A percentile compares a stretch with the other conserved stretches of the same genome.
phyloP scores from a whole-genome alignment of 1,284 basidiomycete genomes.

The Gymnopus androsaceus region DNA sequence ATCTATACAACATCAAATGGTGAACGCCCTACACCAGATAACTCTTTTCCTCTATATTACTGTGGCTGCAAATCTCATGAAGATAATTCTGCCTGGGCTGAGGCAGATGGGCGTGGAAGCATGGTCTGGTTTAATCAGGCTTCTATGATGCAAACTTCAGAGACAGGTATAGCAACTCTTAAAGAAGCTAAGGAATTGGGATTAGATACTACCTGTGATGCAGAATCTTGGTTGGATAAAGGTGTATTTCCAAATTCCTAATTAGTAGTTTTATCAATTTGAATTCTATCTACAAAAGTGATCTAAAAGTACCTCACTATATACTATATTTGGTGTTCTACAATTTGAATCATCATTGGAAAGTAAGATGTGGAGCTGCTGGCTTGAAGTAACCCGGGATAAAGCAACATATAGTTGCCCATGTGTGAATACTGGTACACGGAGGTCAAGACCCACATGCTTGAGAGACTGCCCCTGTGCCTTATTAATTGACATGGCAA shows the following conservation, averaged over 20 bases:
- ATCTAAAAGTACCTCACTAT: neutral
- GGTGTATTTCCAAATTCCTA: constrained; percentile 17
- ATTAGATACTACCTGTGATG: neutral
- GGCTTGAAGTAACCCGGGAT: constrained; percentile 23
- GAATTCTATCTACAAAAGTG: too few relatives aligned
- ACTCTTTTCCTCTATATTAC: neutral
- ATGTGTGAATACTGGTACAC: constrained; percentile 31
- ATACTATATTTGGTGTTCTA: neutral
- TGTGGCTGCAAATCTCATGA: neutral
- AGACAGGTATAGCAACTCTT: constrained; percentile 11
- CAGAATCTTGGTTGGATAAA: neutral
- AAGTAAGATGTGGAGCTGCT: constrained; percentile 23
- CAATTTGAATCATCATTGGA: neutral
- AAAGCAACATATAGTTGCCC: constrained; percentile 35
- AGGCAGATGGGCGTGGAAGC: constrained; percentile 11
- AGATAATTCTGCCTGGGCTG: neutral
- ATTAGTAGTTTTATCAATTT: too few relatives aligned
- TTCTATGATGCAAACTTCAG: constrained; percentile 18
- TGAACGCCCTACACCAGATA: neutral
- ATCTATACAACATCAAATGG: neutral
- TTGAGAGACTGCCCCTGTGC: constrained; percentile 39
- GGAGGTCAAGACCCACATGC: constrained; percentile 31
- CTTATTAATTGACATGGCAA: constrained; percentile 42
- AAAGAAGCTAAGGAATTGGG: constrained; percentile 1
- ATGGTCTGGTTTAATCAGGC: constrained; percentile 21